phyloP scores from a whole-genome alignment of 2,329 filamentous ascomycete genomes.

The Colletotrichum orchidophilum region DNA sequence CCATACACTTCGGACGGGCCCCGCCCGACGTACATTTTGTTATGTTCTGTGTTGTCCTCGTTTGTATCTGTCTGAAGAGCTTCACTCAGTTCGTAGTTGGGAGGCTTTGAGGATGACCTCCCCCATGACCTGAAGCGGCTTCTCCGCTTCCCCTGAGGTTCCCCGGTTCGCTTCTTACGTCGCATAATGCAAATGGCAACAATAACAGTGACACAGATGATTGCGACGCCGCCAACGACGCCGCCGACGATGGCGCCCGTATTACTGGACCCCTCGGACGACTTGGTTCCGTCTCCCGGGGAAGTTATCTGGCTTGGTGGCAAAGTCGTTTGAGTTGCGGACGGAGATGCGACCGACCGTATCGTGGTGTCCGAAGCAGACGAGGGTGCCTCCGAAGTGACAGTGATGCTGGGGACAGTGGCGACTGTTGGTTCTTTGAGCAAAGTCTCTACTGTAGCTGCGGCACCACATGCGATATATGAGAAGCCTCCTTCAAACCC shows the following conservation, averaged over 20 bases:
- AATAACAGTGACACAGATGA: slow-evolving; percentile 44
- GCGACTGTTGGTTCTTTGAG: not conserved
- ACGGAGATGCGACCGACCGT: not conserved
- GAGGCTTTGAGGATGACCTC: not conserved
- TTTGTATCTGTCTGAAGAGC: not conserved
- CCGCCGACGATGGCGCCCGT: slow-evolving; percentile 46
- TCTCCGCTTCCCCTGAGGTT: not conserved
- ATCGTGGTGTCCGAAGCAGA: not conserved
- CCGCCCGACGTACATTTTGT: not conserved
- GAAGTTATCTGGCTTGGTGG: slow-evolving; percentile 4
- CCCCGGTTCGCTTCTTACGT: not conserved
- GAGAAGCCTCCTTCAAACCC: slow-evolving; percentile 45
- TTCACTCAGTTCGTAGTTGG: not conserved
- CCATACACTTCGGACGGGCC: not conserved
- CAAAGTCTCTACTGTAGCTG: slow-evolving; percentile 38
- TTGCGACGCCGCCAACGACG: slow-evolving; percentile 44
- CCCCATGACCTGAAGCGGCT: not conserved
- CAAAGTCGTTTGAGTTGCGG: not conserved
- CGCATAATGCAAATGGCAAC: slow-evolving; percentile 34
- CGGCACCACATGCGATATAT: slow-evolving; percentile 46
- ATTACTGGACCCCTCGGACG: slow-evolving; percentile 35
- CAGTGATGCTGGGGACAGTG: not conserved
- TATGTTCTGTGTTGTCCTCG: not conserved
- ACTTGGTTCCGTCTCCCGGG: not conserved
- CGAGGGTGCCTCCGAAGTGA: not conserved